Conservation (phyloP, 352 stramenopile species). For the Peronospora belbahrii region DNA sequence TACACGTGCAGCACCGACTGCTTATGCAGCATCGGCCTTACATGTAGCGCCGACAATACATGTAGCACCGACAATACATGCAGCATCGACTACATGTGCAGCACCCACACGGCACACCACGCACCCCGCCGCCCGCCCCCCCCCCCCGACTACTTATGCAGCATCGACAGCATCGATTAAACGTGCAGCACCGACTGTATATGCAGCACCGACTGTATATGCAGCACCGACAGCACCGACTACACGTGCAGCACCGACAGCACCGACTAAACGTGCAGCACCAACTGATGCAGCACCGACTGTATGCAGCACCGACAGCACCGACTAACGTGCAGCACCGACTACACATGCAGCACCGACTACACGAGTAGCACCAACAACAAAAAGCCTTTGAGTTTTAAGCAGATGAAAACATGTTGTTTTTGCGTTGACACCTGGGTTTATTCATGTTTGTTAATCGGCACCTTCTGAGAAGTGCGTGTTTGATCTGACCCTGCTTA, state of each 20-base stretch:
- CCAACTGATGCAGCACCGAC: background rate
- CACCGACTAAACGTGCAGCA: background rate
- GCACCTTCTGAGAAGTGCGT: background rate
- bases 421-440: slow-evolving; percentile 8
- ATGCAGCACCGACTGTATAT: background rate
- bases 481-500: slow-evolving; percentile 15
- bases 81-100: too few species aligned
- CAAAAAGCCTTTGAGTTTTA: slow-evolving; percentile 7
- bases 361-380: background rate
- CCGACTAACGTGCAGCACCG: background rate
- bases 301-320: background rate
- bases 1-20: background rate
- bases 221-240: background rate
- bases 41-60: too few species aligned
- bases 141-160: too few species aligned
- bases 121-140: too few species aligned
- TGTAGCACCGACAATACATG: too few species aligned
- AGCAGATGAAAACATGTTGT: slow-evolving; percentile 9
- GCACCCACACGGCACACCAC: too few species aligned
- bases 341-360: background rate
- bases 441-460: slow-evolving; percentile 14
- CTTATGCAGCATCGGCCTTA: too few species aligned
- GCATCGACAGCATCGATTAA: background rate
- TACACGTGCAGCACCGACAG: background rate
- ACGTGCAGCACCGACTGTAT: background rate